Evolutionary conservation across 495 filamentous ascomycete genomes (phyloP).

Genomic region (Lichenothelia convexa): DNA sequence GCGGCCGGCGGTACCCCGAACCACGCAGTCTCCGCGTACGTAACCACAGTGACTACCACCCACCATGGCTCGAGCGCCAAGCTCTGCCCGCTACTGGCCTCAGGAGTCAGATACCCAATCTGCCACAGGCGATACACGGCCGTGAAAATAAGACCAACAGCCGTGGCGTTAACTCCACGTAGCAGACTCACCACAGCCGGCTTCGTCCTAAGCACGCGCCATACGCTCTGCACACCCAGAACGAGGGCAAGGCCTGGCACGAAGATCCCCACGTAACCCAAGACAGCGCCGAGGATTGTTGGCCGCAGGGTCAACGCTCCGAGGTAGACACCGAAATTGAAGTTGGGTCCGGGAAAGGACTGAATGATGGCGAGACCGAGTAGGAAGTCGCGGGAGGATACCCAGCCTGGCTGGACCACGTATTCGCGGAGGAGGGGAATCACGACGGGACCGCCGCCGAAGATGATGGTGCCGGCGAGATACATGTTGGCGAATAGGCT

Average conservation of each 20-base stretch:
- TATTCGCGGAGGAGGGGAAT: slow-evolving; percentile 65
- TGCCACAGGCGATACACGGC: slow-evolving; percentile 74
- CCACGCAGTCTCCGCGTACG: slow-evolving; percentile 44
- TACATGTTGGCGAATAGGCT: slow-evolving; percentile 65
- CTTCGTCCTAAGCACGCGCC: slow-evolving; percentile 37
- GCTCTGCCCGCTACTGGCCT: slow-evolving; percentile 29
- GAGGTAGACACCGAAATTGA: slow-evolving; percentile 73
- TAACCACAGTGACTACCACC: slow-evolving; percentile 44
- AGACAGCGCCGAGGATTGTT: slow-evolving; percentile 32
- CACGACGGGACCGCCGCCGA: slow-evolving; percentile 73
- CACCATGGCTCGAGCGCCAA: slow-evolving; percentile 56
- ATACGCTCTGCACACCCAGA: slow-evolving; percentile 51
- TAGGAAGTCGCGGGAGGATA: slow-evolving; percentile 59
- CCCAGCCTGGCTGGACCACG: slow-evolving; percentile 66
- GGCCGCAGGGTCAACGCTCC: slow-evolving; percentile 38
- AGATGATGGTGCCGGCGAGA: slow-evolving; percentile 76
- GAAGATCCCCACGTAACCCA: slow-evolving; percentile 59
- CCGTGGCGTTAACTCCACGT: slow-evolving; percentile 55
- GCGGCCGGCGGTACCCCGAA: slow-evolving; percentile 39
- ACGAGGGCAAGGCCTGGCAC: slow-evolving; percentile 46
- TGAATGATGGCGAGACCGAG: slow-evolving; percentile 71
- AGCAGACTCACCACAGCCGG: slow-evolving; percentile 38
- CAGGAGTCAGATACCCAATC: slow-evolving; percentile 49
- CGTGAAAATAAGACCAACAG: slow-evolving; percentile 64
- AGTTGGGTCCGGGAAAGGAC: slow-evolving; percentile 71